Base-by-base conservation (phyloP, 1,139 yeast genomes). In the Scheffersomyces stambukii region DNA sequence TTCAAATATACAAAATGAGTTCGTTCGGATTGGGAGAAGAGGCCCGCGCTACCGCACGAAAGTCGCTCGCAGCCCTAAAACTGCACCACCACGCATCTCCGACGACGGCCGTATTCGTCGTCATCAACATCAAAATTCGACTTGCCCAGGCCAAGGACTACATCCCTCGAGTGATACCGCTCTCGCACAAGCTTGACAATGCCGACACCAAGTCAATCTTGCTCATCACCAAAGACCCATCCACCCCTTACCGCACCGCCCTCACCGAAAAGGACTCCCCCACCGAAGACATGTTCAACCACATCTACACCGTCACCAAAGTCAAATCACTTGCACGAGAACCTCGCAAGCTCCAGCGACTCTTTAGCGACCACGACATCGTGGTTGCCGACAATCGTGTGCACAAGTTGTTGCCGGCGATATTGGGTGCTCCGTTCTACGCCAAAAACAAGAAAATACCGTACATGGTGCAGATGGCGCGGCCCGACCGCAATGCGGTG, bases 181-280 rank as follows among this genome's bases (percentile, higher is more conserved):
- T 82, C n/a, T 63, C 72, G 0, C 60, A 72, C 37, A 64, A 71
- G 32, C 53, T 74, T 33, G 72, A 64, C 39, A 65, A 61, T 34
- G 50, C 69, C 4, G 68, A 63, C 14, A 68, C 65, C 18, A 60
- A 70, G 33, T 60, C 76, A 18, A 69, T 81, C 4, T 50, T 81
- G 6, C 57, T 82, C 19, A 66, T 82, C 9, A 77, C 88, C 5
- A 81, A 79, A 41, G 88, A 81, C 45, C 86, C 88, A 1, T 69
- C 80, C 2, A 62, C 69, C 1, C 60, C 67, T 2, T 81, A 75
- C 43, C 64, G 79, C 25, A 60, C 59, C 7, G 60, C 57, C 3
- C 54, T 78, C 10, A 57, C 65, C 7, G 58, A 54, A 29, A 67
- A 70, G 35, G 75, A 66, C 21, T 57, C 75, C 1, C 67, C 73